phyloP scores from a whole-genome alignment of 139 green algal species.

The Chlamydomonas incerta region DNA sequence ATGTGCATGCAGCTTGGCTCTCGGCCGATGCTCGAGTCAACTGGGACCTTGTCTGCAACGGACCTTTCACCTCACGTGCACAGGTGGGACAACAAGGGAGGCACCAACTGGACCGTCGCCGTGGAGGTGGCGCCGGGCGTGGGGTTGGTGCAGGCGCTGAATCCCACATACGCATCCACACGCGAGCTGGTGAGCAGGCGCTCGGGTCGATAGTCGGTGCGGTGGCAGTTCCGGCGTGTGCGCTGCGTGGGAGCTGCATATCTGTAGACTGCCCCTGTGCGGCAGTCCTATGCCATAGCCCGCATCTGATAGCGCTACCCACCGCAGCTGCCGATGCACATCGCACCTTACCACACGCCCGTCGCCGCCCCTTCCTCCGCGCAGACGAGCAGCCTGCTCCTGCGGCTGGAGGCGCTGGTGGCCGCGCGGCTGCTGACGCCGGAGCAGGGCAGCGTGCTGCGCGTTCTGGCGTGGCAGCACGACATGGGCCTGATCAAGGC shows the following conservation, averaged over 20 bases:
- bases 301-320: too few species aligned
- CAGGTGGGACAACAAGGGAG: slow-evolving; percentile 61
- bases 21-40: too few species aligned
- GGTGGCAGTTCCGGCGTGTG: too few species aligned
- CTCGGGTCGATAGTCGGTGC: neutral
- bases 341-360: too few species aligned
- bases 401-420: slow-evolving; percentile 52
- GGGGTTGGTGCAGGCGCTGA: slow-evolving; percentile 40
- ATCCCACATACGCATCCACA: neutral
- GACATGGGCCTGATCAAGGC: slow-evolving; percentile 47
- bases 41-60: too few species aligned
- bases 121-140: slow-evolving; percentile 41
- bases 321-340: too few species aligned
- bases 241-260: too few species aligned
- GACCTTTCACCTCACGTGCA: too few species aligned
- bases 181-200: slow-evolving; percentile 15
- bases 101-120: slow-evolving; percentile 52
- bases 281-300: too few species aligned
- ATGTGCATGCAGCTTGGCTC: too few species aligned
- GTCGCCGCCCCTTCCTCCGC: neutral
- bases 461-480: slow-evolving; percentile 50
- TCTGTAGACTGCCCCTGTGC: too few species aligned
- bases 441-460: slow-evolving; percentile 56
- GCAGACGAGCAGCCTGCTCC: slow-evolving; percentile 51
- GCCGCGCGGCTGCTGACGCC: slow-evolving; percentile 31